Base-by-base conservation (phyloP, 768 basidiomycete genomes). In the Hortiboletus flavorubellus region DNA sequence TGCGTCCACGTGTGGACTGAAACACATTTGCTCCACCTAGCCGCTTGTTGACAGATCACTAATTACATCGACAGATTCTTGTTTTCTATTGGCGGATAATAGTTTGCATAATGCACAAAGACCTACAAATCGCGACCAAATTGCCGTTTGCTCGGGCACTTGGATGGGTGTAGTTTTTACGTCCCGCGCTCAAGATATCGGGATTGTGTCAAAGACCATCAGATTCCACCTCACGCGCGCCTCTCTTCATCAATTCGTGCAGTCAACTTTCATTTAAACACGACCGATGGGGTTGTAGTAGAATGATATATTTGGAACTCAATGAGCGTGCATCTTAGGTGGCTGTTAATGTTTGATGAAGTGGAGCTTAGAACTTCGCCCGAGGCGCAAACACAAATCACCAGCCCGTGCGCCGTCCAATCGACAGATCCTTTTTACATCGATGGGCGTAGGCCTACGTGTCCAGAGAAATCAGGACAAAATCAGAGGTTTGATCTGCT, bases 21-120 rank as follows among this genome's bases (percentile, higher is more conserved):
- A 65, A 63, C 60, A 67, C 23, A 40, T 55, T 42, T 51, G 31
- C 66, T 68, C 66, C 65, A 68, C 66, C 49, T 33, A 14, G 40
- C 50, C 49, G 58, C 52, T 58, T 61, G 56, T 55, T 16, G 35
- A 47, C n/a, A 21, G 21, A 21, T 21, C 21, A 21, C 21, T 21
- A 21, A 21, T 21, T 21, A 21, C 21, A 21, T 21, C 21, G 21
- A 26, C 26, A 26, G 26, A 26, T 26, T 26, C 3, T 46, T 33
- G 11, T n/a, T 33, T 45, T 49, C 40, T 11, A 59, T 53, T 59
- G 54, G 57, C 14, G 48, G 46, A 56, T 48, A 26, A 49, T 47
- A 50, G 18, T 8, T 35, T 50, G 33, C 8, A 41, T 40, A 38
- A 45, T 29, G 23, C 34, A 14, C 33, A 14, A 31, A 38, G n/a